Evolutionary conservation across 1,284 basidiomycete genomes (phyloP), one percentile per base, ranked within the genome.

Genomic region (Cryptococcus neoformans): DNA sequence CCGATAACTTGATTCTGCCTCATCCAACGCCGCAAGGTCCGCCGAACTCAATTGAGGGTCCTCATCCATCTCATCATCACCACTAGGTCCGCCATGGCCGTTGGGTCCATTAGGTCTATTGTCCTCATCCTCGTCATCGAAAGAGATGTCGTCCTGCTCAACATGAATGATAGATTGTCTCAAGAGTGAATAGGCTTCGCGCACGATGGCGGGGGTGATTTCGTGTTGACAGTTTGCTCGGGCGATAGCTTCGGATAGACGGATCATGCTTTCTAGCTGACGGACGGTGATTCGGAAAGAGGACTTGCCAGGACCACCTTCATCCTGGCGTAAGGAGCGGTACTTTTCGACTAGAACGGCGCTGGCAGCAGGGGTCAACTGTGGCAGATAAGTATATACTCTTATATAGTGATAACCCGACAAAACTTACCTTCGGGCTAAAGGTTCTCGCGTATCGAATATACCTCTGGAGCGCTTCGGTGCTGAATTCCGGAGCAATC

Each of bases 151-250:
- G 72, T 99, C 96, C 78, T 98, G 93, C 75, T 99, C 96, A 62
- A 99, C 95, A 70, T 99, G 96, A 68, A 99, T 98, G 78, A 99
- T 99, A 2, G 94, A 98, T 76, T 98, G 93, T 40, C 90, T 86
- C 17, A 99, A 81, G 11, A 99, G 86, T 35, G 85, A 87, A 78
- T 92, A 98, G 1, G 96, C 95, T 78, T 99, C 96, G 36, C 91
- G 85, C 14, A 99, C 96, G 72, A 96, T 97, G 1, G 84, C 87
- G 0, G 94, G 93, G 0, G 85, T 89, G 64, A 97, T 96, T 87
- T 95, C 91, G 35, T 87, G 82, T 16, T 89, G 89, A 74, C 96
- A 99, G 73, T 98, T 96, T 2, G 95, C 94, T 21, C 96, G 84
- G 4, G 96, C 96, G 65, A 99, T 98, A 10, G 93, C 95, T 77